Evolutionary conservation across 2,329 filamentous ascomycete genomes (phyloP), one percentile per base, ranked within the genome.

Genomic region (Fulvia fulva): DNA sequence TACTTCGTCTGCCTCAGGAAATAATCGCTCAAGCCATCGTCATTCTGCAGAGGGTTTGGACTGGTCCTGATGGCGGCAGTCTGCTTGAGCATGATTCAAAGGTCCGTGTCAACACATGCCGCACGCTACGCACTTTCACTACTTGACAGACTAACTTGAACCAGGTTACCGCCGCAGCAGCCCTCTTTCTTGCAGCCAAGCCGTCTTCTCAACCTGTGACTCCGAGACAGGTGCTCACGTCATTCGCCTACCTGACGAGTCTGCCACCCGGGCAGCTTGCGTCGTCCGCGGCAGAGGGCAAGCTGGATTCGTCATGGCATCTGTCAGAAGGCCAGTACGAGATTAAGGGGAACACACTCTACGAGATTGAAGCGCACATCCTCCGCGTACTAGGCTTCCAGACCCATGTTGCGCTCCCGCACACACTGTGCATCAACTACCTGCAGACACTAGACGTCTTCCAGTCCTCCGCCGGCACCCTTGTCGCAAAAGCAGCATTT

Each of bases 401-500:
- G 68, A 89, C 87, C 1, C 90, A 94, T 65, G 90, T 95, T 11
- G 86, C 90, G 0, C 81, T 97, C 0, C 94, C 94, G 0, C 90
- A 97, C 70, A 83, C 89, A 0, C 83, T 97, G 14, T 90, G 90
- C 58, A 83, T 97, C 58, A 97, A 92, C 5, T 99, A 97, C 71
- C 83, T 97, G 1, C 93, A 97, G 75, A 88, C 92, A 0, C 83
- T 99, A 19, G 90, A 91, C 58, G 87, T 89, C 50, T 81, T 86
- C 61, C 58, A 65, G 45, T 67, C 70, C 2, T 65, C 70, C 23
- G 71, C 72, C 44, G 78, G 76, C 2, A 76, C 82, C 0, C 75
- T 75, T 6, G 79, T 95, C 2, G 83, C 89, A 1, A 79, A 80
- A 54, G 82, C 86, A 43, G 83, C 87, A 0, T 79, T 96, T 45